Conservation (phyloP, 805 yeast genomes). For the Candida sakaeoensis region DNA sequence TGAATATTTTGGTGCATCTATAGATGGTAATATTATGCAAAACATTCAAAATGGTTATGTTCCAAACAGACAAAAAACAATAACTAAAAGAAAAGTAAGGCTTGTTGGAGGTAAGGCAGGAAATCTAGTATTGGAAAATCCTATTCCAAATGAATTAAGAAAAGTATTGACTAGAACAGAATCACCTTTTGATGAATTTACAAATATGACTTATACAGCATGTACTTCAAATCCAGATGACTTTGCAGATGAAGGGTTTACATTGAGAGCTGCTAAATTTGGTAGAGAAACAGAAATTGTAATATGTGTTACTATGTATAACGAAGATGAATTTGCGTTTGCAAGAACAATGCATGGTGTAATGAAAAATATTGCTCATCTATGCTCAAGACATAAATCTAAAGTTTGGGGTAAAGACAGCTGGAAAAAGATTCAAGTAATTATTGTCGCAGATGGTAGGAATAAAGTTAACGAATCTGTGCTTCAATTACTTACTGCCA, state of each 20-base stretch:
- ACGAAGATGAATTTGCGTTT: conserved; percentile 85
- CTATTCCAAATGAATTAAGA: conserved; percentile 85
- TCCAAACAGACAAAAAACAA: conserved; percentile 68
- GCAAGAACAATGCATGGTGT: conserved; percentile 94
- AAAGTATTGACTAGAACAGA: conserved; percentile 84
- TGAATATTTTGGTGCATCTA: conserved; percentile 42
- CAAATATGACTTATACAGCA: conserved; percentile 96
- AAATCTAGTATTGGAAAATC: conserved; percentile 85
- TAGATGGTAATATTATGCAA: conserved; percentile 46
- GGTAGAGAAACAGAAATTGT: conserved; percentile 91
- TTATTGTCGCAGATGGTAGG: conserved; percentile 93
- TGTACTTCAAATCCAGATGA: conserved; percentile 92
- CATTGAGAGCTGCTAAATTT: conserved; percentile 78
- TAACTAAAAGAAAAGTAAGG: conserved; percentile 68
- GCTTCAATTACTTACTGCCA: conserved; percentile 82
- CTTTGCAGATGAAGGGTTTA: conserved; percentile 75
- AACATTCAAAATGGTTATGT: conserved; percentile 35
- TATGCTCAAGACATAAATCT: conserved; percentile 76
- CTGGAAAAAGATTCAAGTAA: conserved; percentile 94
- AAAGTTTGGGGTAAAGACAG: conserved; percentile 93
- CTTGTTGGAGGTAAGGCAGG: conserved; percentile 63
- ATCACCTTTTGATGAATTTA: conserved; percentile 76
- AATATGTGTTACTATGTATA: conserved; percentile 94
- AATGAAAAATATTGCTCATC: conserved; percentile 85
- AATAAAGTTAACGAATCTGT: conserved; percentile 82